Evolutionary conservation across 768 basidiomycete genomes (phyloP), one percentile per base, ranked within the genome.

Genomic region (Pleurotus djamor): DNA sequence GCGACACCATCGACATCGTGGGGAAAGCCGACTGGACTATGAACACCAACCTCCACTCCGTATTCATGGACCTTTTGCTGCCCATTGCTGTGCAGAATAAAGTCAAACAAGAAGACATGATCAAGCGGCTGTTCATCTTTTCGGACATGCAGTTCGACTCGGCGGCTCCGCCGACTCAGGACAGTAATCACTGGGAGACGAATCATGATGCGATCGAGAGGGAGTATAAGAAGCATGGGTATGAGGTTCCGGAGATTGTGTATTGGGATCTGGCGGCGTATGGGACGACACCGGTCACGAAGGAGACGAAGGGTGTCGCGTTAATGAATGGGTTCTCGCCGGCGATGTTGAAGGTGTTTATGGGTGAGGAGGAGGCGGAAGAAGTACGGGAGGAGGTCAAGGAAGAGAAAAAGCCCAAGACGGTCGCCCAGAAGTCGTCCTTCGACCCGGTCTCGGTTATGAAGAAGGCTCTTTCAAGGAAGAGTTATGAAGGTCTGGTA

Each of bases 121-220:
- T 91, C 72, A 85, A 88, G 73, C 81, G 86, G 4, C 71, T 91
- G 0, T 91, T 92, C 66, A 78, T 91, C 45, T 91, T 92, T 68
- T 83, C 83, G 2, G 88, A 91, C 67, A 91, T 91, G 89, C 89
- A 90, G 71, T 91, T 91, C 62, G 86, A 91, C 65, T 64, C 67
- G 9, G 49, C 57, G n/a, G 17, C 36, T 41, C 45, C n/a, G 41
- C 13, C 50, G 6, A 43, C 55, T n/a, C 54, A 16, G 7, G 35
- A 54, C 3, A 54, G 62, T 0, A 59, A 59, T 7, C 37, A 63
- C 0, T 89, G 87, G 85, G 77, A 82, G 64, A 91, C 88, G 41
- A 88, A 83, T 48, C 81, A 90, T 64, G 79, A 86, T 36, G 68
- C 68, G 17, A 80, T 91, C 43, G 79, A 78, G 67, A 66, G 72